Base-by-base conservation (phyloP, 768 basidiomycete species). In the Lactarius hengduanensis region DNA sequence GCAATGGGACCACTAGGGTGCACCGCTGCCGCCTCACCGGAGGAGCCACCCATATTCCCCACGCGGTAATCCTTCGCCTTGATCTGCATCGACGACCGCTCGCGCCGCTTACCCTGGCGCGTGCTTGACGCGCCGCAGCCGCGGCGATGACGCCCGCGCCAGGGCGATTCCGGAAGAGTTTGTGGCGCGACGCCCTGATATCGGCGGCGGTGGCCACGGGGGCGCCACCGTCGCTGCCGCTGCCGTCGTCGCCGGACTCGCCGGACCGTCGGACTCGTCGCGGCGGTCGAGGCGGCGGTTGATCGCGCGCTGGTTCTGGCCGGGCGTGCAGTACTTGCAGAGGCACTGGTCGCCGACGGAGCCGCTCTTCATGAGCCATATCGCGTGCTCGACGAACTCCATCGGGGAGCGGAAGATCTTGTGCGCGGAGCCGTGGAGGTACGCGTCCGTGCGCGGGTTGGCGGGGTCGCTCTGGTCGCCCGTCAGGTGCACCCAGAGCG, bases 341-440 rank as follows among this genome's bases (percentile, higher is more conserved):
- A 38, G 32, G 22, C 66, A 67, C 2, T n/a, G 53, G 6, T 41
- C 62, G 16, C 3, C 15, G 13, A 0, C 50, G 26, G 45, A 47
- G 5, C 43, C 0, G 20, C 57, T 57, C 20, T 36, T 54, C 66
- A 67, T 67, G 58, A 70, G 69, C 69, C 69, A 70, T 20, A 70
- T 69, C 3, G 69, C 69, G 20, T 70, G 69, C 3, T 57, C 59
- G 32, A 59, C 69, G 47, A 70, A 70, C 18, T 70, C 69, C 63
- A 56, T 64, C 1, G 69, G 69, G 0, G 69, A 70, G 18, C 69
- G 69, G 47, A 70, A 65, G n/a, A 61, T 20, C 2, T 28, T 54
- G 53, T 63, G 58, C 0, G 53, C 54, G 0, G 57, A 57, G n/a
- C 69, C 69, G 32, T 68, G 20, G 1, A 69, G 59, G 18, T 69